Percentiles rank a stretch among this genome's conserved stretches.
phyloP scores from a whole-genome alignment of 2,329 filamentous ascomycete genomes.

The Colletotrichum salicis region DNA sequence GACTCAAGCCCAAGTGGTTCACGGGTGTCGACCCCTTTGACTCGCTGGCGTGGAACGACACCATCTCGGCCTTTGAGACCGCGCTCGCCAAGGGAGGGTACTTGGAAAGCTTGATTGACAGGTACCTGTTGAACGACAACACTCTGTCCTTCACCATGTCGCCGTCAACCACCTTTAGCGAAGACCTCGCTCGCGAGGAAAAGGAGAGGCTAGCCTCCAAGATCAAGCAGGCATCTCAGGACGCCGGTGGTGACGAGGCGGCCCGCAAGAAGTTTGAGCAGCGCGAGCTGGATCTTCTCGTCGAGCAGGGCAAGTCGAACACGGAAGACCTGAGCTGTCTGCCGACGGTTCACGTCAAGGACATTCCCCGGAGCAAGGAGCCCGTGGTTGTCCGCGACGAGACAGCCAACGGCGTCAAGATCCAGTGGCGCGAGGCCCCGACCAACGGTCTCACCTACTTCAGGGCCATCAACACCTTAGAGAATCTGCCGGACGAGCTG shows the following conservation, averaged over 20 bases:
- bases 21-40: slow-evolving; percentile 94
- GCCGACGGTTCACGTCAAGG: slow-evolving; percentile 86
- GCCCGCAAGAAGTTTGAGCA: slow-evolving; percentile 78
- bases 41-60: slow-evolving; percentile 90
- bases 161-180: slow-evolving; percentile 79
- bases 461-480: slow-evolving; percentile 83
- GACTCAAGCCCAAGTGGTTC: slow-evolving; percentile 93
- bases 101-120: slow-evolving; percentile 85
- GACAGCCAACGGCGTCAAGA: slow-evolving; percentile 70
- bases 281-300: slow-evolving; percentile 82
- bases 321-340: slow-evolving; percentile 87
- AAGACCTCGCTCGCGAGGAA: slow-evolving; percentile 82
- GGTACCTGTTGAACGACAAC: slow-evolving; percentile 88
- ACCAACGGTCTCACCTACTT: slow-evolving; percentile 98
- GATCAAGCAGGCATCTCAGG: slow-evolving; percentile 74
- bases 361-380: slow-evolving; percentile 85
- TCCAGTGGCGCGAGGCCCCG: slow-evolving; percentile 91
- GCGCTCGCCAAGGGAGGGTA: slow-evolving; percentile 81
- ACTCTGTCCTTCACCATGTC: slow-evolving; percentile 95
- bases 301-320: slow-evolving; percentile 85
- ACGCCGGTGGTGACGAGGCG: slow-evolving; percentile 76
- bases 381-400: slow-evolving; percentile 69
- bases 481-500: slow-evolving; percentile 84
- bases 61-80: slow-evolving; percentile 82
- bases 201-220: slow-evolving; percentile 77